A percentile compares a stretch with the other conserved stretches of the same genome.
These are phyloP conservation scores for Drechslerella coelobrocha DNA, from an alignment of 2,329 filamentous ascomycete species.

Conservation along the genomic window DNA sequence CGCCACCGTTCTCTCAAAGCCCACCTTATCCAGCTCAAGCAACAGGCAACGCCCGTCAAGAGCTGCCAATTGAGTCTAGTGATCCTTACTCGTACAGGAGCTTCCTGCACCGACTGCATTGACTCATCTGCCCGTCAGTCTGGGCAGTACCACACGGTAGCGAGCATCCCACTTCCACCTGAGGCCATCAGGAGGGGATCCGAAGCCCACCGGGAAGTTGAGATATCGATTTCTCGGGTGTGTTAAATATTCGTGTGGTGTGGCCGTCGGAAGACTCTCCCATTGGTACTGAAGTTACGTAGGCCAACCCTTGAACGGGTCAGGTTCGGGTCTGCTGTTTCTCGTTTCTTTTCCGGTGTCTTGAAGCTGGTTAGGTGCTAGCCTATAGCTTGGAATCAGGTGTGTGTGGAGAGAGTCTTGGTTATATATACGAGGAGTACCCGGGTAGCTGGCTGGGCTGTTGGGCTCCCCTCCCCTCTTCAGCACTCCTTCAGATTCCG, in stretches of 20 bases:
- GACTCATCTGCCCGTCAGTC: too few species aligned
- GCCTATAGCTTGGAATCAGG: not conserved
- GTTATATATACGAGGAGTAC: not conserved
- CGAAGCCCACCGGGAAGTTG: too few species aligned
- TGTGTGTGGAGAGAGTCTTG: not conserved
- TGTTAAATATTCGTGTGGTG: too few species aligned
- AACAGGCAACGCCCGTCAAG: not conserved
- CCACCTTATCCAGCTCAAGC: not conserved
- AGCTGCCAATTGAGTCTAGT: not conserved
- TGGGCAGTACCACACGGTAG: too few species aligned
- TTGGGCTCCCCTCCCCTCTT: not conserved
- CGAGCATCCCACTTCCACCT: too few species aligned
- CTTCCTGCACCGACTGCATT: too few species aligned
- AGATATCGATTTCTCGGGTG: too few species aligned
- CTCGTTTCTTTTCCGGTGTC: not conserved
- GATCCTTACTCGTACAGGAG: not conserved
- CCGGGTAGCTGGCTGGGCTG: not conserved
- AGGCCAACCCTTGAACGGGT: too few species aligned
- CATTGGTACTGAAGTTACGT: too few species aligned
- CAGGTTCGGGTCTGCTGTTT: too few species aligned
- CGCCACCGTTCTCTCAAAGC: not conserved
- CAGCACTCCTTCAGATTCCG: not conserved
- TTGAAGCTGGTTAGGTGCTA: not conserved
- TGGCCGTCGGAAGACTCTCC: too few species aligned
- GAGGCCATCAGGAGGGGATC: too few species aligned